Evolutionary conservation across 2,329 filamentous ascomycete species (phyloP).

Genomic region (Akanthomyces dipterigenus): DNA sequence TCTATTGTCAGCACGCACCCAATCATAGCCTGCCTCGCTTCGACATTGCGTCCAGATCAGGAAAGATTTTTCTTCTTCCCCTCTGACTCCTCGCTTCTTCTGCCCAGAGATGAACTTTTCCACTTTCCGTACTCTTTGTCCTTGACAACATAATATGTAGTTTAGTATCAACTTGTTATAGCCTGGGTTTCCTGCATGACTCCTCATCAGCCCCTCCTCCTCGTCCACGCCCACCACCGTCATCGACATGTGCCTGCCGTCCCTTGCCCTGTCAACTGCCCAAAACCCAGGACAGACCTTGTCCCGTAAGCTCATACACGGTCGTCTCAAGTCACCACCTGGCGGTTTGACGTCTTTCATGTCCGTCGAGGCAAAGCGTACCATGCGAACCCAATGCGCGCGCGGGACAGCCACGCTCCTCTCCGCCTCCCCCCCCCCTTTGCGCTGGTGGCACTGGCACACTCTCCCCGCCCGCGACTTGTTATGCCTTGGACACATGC

Average conservation of each 20-base stretch:
- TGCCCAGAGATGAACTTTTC: no score
- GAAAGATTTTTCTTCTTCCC: neutral
- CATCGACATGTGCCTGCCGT: neutral
- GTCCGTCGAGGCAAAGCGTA: no score
- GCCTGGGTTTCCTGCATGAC: neutral
- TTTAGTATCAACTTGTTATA: neutral
- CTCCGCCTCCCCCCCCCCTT: neutral
- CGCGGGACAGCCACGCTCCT: neutral
- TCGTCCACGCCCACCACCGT: no score
- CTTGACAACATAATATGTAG: no score
- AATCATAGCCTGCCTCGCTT: neutral
- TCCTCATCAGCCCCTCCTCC: neutral
- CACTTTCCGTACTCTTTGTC: no score
- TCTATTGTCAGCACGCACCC: neutral
- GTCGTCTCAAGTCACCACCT: conserved; percentile 5
- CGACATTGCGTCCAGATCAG: neutral
- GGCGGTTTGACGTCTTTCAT: conserved; percentile 3
- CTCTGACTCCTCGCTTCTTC: neutral
- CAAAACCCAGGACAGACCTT: neutral
- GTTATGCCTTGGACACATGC: no score
- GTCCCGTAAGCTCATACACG: conserved; percentile 1
- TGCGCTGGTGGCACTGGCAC: neutral
- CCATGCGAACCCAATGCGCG: no score
- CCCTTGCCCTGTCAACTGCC: conserved; percentile 1
- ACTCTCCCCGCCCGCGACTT: no score